Evolutionary conservation across 371 early-diverging fungal genomes (phyloP).

Genomic region (Rhizopus arrhizus): DNA sequence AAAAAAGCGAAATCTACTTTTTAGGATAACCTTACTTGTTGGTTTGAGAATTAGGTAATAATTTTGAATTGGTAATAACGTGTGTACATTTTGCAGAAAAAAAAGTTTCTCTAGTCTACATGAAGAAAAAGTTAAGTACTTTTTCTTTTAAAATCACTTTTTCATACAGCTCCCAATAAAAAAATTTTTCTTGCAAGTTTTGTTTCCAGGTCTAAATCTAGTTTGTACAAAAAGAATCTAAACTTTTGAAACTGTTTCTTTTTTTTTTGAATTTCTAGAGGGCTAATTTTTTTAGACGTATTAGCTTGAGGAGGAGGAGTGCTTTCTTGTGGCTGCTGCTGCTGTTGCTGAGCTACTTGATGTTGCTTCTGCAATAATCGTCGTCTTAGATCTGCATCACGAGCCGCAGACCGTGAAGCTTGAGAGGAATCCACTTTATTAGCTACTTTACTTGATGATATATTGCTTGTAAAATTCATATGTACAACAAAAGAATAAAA

Average conservation of each 20-base stretch:
- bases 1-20: slow-evolving; percentile 12
- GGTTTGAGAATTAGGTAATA: slow-evolving; percentile 11
- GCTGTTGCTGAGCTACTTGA: not conserved
- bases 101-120: slow-evolving; percentile 41
- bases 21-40: slow-evolving; percentile 1
- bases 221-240: not conserved
- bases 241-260: slow-evolving; percentile 7
- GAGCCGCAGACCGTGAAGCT: slow-evolving; percentile 3
- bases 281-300: not conserved
- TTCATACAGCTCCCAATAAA: slow-evolving; percentile 38
- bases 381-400: slow-evolving; percentile 2
- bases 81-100: slow-evolving; percentile 53
- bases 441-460: not conserved
- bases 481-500: not conserved
- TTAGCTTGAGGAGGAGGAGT: not conserved
- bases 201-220: not conserved
- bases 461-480: slow-evolving; percentile 1
- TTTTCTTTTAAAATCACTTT: not conserved
- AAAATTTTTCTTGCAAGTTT: not conserved
- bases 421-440: not conserved
- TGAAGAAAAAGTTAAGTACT: not conserved
- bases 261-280: slow-evolving; percentile 1
- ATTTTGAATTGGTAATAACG: slow-evolving; percentile 36
- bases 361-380: not conserved
- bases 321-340: not conserved